Evolutionary conservation across 2,329 filamentous ascomycete species (phyloP).

Genomic region (Apiospora malaysiana): DNA sequence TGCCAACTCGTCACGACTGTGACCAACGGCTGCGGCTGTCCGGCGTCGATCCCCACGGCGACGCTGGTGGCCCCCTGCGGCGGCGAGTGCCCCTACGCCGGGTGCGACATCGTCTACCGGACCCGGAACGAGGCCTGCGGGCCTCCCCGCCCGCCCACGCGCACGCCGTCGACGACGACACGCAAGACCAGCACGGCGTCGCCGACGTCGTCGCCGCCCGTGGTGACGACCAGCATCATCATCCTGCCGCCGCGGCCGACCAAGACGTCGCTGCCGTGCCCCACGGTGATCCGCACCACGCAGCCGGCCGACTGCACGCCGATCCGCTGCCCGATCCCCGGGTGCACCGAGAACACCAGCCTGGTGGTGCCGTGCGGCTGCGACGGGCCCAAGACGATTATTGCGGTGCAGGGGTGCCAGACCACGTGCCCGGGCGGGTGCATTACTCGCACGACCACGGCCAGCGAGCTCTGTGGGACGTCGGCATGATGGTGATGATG

Average conservation of each 20-base stretch:
- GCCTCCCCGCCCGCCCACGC: constrained; percentile 27
- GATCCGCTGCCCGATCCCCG: constrained; percentile 44
- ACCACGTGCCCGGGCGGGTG: constrained; percentile 43
- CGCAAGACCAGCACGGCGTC: constrained; percentile 28
- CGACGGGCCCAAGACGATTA: constrained; percentile 38
- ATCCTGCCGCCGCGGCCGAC: constrained; percentile 30
- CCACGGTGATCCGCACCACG: constrained; percentile 42
- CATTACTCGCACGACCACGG: constrained; percentile 39
- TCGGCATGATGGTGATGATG: constrained; percentile 18
- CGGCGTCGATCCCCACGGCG: constrained; percentile 34
- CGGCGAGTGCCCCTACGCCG: constrained; percentile 37
- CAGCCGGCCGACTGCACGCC: constrained; percentile 40
- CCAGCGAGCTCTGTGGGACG: constrained; percentile 35
- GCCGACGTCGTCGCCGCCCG: constrained; percentile 20
- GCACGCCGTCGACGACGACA: constrained; percentile 25
- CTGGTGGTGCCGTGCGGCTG: constrained; percentile 44
- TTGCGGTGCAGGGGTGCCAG: constrained; percentile 43
- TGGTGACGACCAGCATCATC: constrained; percentile 35
- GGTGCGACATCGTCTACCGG: constrained; percentile 36
- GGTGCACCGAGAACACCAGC: constrained; percentile 38
- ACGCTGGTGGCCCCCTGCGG: constrained; percentile 37
- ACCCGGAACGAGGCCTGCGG: constrained; percentile 31
- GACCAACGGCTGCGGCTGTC: constrained; percentile 37
- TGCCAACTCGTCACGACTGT: constrained; percentile 36
- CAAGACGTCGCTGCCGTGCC: constrained; percentile 35